These are phyloP conservation scores for Cytospora leucostoma DNA, from an alignment of 2,329 filamentous ascomycete species.

Conservation along the genomic window DNA sequence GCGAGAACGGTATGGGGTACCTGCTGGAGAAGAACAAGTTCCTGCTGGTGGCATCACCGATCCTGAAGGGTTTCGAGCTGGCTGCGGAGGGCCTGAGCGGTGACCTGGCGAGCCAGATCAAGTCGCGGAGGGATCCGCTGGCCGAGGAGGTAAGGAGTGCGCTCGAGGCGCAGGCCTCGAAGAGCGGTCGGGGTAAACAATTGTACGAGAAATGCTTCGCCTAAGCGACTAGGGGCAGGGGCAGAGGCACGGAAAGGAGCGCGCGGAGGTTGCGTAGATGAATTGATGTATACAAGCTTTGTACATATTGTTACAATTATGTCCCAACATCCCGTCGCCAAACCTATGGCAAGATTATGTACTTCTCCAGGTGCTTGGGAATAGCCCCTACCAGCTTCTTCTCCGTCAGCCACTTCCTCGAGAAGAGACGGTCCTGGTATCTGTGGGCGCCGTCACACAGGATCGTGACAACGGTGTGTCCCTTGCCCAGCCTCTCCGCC, in stretches of 20 bases:
- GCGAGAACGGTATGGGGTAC: constrained; percentile 36
- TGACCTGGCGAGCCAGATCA: constrained; percentile 43
- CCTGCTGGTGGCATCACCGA: constrained; percentile 38
- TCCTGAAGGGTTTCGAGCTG: constrained; percentile 48
- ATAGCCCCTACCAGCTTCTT: constrained; percentile 83
- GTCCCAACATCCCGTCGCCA: neutral
- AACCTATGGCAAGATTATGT: constrained; percentile 81
- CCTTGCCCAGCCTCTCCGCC: constrained; percentile 83
- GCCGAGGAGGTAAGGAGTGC: constrained; percentile 34
- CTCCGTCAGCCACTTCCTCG: constrained; percentile 81
- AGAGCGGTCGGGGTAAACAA: constrained; percentile 27
- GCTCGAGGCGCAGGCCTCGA: constrained; percentile 26
- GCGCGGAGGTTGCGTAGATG: neutral
- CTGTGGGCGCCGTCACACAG: constrained; percentile 96
- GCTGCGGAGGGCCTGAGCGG: constrained; percentile 40
- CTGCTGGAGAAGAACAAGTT: constrained; percentile 40
- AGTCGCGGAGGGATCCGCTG: constrained; percentile 27
- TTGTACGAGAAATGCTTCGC: constrained; percentile 40
- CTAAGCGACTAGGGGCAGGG: neutral
- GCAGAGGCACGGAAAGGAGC: constrained; percentile 23
- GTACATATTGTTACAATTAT: constrained; percentile 20
- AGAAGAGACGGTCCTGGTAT: constrained; percentile 93
- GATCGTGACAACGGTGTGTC: constrained; percentile 89
- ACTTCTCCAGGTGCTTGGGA: constrained; percentile 84
- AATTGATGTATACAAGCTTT: constrained; percentile 27